These are phyloP conservation scores for Aspergillus niger DNA, from an alignment of 2,329 filamentous ascomycete genomes.

Conservation along the genomic window DNA sequence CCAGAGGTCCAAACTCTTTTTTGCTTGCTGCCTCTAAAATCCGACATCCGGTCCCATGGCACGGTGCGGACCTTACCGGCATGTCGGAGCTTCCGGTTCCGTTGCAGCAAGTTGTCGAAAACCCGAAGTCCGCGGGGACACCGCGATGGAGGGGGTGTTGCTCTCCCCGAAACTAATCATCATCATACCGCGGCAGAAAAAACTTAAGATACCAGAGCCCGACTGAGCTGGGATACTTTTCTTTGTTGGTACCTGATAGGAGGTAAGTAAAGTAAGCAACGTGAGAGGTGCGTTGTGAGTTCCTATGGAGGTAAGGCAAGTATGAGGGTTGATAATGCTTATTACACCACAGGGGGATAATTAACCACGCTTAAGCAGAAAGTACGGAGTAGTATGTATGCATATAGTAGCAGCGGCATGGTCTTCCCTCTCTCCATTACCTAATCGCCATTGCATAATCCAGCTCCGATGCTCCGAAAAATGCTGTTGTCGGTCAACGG, in stretches of 20 bases:
- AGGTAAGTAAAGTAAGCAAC: too few relatives aligned
- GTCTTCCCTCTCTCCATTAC: neutral
- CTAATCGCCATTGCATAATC: neutral
- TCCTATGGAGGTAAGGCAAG: too few relatives aligned
- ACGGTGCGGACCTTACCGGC: slow-evolving; percentile 14
- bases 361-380: too few relatives aligned
- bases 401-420: neutral
- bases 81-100: slow-evolving; percentile 15
- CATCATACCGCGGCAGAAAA: too few relatives aligned
- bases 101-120: neutral
- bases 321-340: too few relatives aligned
- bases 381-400: neutral
- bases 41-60: slow-evolving; percentile 3
- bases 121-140: slow-evolving; percentile 2
- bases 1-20: neutral
- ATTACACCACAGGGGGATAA: too few relatives aligned
- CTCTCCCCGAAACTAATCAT: too few relatives aligned
- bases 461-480: neutral
- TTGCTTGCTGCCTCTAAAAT: neutral
- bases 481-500: neutral
- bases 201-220: too few relatives aligned
- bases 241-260: too few relatives aligned
- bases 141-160: too few relatives aligned
- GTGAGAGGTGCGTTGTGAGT: too few relatives aligned
- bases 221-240: too few relatives aligned